A percentile compares a stretch with the other conserved stretches of the same genome.
Evolutionary conservation across 176 grass and related monocot species (phyloP).

Genomic region (Tillandsia leiboldiana): DNA sequence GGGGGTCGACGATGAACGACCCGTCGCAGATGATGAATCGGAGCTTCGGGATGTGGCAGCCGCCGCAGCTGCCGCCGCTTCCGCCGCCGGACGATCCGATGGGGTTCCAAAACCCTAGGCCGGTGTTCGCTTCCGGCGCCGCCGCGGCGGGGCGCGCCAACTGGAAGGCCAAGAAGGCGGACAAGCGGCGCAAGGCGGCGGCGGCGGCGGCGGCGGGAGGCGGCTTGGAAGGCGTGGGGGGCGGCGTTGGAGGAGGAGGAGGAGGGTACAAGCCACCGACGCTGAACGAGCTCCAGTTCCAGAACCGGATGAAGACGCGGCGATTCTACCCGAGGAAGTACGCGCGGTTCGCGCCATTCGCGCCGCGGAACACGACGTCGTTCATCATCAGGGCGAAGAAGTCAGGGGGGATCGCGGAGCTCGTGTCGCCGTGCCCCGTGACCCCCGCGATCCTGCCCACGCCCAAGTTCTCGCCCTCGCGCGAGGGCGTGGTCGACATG

Average conservation of each 20-base stretch:
- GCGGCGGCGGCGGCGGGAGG: neutral
- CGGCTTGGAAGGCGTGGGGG: neutral
- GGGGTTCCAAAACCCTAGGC: constrained; percentile 16
- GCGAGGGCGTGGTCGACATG: constrained; percentile 80
- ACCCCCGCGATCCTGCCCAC: constrained; percentile 76
- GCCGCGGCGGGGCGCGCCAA: constrained; percentile 24
- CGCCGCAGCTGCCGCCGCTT: constrained; percentile 15
- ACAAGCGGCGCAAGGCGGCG: constrained; percentile 38
- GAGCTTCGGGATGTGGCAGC: constrained; percentile 48
- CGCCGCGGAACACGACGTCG: constrained; percentile 90
- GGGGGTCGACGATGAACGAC: constrained; percentile 36
- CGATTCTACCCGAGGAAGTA: constrained; percentile 37
- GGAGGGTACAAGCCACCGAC: constrained; percentile 53
- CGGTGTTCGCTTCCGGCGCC: constrained; percentile 14
- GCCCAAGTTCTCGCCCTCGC: constrained; percentile 64
- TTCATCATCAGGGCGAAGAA: constrained; percentile 91
- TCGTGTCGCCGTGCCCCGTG: constrained; percentile 73
- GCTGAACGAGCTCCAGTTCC: constrained; percentile 65
- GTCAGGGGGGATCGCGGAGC: constrained; percentile 66
- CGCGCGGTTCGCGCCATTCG: constrained; percentile 43
- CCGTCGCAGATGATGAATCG: constrained; percentile 54
- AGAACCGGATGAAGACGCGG: constrained; percentile 26
- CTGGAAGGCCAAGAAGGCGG: constrained; percentile 22
- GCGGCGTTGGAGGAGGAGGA: neutral
- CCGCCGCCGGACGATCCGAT: constrained; percentile 29